Base-by-base conservation (phyloP, 306 rosid species). In the Quillaja saponaria region DNA sequence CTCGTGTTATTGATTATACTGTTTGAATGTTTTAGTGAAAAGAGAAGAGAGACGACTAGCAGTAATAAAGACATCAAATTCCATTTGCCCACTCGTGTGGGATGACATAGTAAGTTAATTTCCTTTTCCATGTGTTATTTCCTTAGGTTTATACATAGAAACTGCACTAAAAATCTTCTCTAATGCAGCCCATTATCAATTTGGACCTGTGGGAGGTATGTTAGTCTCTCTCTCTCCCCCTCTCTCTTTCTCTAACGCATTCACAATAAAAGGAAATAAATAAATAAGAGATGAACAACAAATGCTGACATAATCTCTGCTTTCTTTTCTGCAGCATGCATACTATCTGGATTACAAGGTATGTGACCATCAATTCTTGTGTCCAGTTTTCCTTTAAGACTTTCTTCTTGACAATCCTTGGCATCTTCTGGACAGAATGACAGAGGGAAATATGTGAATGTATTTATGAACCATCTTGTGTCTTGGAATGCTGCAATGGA, bases 181-280 rank as follows among this genome's bases (percentile, higher is more conserved):
- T 69, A 55, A 12, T 74, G 84, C 91, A 92, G 99, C 99, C 99
- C 15, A 80, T 92, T 3, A 70, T 92, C 73, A 81, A 87, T 81
- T 80, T 92, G 92, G 99, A 92, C 55, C 50, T 86, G 75, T 92
- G 96, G 99, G 99, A 92, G 98, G 98, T 91, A 64, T 57, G 76
- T 42, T 61, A 15, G 31, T 12, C 63, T 52, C 63, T 76, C 61
- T 63, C 69, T 69, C 62, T 39, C 59, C 64, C 72, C 63, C 49
- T 55, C 45, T 8, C 42, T 6, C 8, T 6, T 18, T 8, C 42
- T 56, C 20, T 37, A 37, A 10, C 40, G 10, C 10, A 37, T 37
- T 5, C 10, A 37, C 10, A 37, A 37, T 37, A 10, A 37, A 37
- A 37, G 10, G 10, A 6, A 10, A 6, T 5, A 37, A 37, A 37